These are phyloP conservation scores for Aquilaria yunnanensis DNA, from an alignment of 345 rosid species.

Conservation along the genomic window DNA sequence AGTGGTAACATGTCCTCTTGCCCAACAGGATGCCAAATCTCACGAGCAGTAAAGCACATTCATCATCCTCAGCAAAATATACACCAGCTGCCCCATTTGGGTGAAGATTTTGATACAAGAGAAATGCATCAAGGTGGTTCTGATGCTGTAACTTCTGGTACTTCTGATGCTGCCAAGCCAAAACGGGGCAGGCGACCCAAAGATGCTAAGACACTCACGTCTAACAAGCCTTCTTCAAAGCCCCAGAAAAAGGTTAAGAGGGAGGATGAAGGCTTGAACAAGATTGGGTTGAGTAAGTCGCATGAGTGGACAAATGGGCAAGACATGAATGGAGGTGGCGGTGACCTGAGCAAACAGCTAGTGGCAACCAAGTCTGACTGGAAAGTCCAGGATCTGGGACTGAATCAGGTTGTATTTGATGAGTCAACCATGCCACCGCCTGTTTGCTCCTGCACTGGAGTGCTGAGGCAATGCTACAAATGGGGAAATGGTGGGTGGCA, in stretches of 20 bases:
- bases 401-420: slow-evolving; percentile 77
- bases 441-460: slow-evolving; percentile 82
- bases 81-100: slow-evolving; percentile 45
- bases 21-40: slow-evolving; percentile 67
- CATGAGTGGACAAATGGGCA: slow-evolving; percentile 45
- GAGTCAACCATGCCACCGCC: slow-evolving; percentile 87
- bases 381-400: slow-evolving; percentile 74
- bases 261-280: slow-evolving; percentile 58
- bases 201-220: slow-evolving; percentile 39
- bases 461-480: slow-evolving; percentile 80
- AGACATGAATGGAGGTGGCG: slow-evolving; percentile 37
- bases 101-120: slow-evolving; percentile 46
- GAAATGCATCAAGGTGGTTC: slow-evolving; percentile 45
- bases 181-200: slow-evolving; percentile 56
- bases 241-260: slow-evolving; percentile 57
- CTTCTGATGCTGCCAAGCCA: slow-evolving; percentile 27
- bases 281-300: slow-evolving; percentile 50
- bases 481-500: slow-evolving; percentile 99
- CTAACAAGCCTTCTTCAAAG: slow-evolving; percentile 54
- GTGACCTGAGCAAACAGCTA: slow-evolving; percentile 32
- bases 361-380: slow-evolving; percentile 57
- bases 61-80: slow-evolving; percentile 68
- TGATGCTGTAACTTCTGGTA: slow-evolving; percentile 19
- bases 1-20: slow-evolving; percentile 49
- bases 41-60: slow-evolving; percentile 70